Evolutionary conservation across 2,329 filamentous ascomycete species (phyloP), one percentile per base, ranked within the genome.

Genomic region (Fusarium torreyae): DNA sequence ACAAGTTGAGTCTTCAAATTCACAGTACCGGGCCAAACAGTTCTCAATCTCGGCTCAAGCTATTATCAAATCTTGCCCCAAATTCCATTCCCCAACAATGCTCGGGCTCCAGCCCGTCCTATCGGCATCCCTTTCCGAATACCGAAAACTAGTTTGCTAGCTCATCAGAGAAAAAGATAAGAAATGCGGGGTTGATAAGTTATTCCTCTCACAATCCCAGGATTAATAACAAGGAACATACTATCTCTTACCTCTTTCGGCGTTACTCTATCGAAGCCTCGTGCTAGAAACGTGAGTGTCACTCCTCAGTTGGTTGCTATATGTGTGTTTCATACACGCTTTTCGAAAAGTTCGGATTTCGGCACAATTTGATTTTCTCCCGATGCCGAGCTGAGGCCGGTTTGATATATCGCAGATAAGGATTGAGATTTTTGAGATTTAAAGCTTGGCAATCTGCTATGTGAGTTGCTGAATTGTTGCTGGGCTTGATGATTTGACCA

Each of bases 71-170:
- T 17, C 14, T 20, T 15, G 4, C 13, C 34, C 14, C 22, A 13
- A 14, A 2, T 6, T 18, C 14, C n/a, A 17, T 38, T 15, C 20
- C 38, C 10, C 8, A 63, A 49, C 8, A 39, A 45, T 9, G 11
- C 83, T 89, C 89, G 81, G 59, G 22, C 18, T 18, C 18, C 14
- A 24, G 28, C 24, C 34, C 28, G 44, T 46, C 10, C 17, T 33
- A 13, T 40, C 61, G 61, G 60, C 44, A 51, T 51, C 17, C 17
- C 28, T 17, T 64, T 31, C 60, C 61, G 61, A 65, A 24, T 28
- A 49, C 34, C 58, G 60, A 60, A 45, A 52, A 28, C 31, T 46
- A 63, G 45, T 48, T 31, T 57, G 36, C 43, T 63, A 54, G 60
- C 48, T 44, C 38, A 45, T 31, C 28, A 17, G 15, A 43, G 40